Evolutionary conservation across 495 filamentous ascomycete genomes (phyloP).

Genomic region (Aspergillus conjunctus): DNA sequence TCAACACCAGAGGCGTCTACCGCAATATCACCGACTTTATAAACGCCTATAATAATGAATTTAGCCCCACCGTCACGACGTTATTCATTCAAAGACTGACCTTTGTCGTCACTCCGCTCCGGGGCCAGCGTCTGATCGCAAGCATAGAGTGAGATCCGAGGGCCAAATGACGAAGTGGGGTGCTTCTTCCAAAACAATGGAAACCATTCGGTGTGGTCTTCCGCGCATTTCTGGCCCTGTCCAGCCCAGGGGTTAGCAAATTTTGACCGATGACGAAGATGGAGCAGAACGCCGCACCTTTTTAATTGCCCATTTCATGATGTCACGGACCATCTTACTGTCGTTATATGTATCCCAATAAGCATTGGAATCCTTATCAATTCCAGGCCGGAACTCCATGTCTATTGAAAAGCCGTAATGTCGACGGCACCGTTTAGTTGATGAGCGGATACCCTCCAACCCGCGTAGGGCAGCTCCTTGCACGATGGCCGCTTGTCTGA

Average conservation of each 20-base stretch:
- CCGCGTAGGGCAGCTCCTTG: slow-evolving; percentile 16
- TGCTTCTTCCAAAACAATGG: background rate
- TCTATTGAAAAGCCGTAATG: slow-evolving; percentile 5
- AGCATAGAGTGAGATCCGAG: background rate
- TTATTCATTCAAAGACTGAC: background rate
- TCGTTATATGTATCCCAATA: background rate
- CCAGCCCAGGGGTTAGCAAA: background rate
- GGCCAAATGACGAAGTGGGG: background rate
- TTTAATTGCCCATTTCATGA: slow-evolving; percentile 15
- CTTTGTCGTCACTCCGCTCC: background rate
- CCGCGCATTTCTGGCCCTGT: slow-evolving; percentile 9
- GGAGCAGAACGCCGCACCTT: slow-evolving; percentile 4
- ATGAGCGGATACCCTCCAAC: slow-evolving; percentile 4
- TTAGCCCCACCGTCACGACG: background rate
- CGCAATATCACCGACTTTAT: slow-evolving; percentile 4
- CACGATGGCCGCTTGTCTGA: slow-evolving; percentile 14
- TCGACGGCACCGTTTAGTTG: slow-evolving; percentile 7
- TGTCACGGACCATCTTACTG: background rate
- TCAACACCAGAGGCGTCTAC: background rate
- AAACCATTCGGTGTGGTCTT: background rate
- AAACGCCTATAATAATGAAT: background rate
- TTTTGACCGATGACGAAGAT: background rate
- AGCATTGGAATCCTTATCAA: slow-evolving; percentile 2
- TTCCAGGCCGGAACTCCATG: background rate
- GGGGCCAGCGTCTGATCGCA: slow-evolving; percentile 1